phyloP scores from a whole-genome alignment of 192 early-diverging fungal genomes.

The Entomortierella chlamydospora region DNA sequence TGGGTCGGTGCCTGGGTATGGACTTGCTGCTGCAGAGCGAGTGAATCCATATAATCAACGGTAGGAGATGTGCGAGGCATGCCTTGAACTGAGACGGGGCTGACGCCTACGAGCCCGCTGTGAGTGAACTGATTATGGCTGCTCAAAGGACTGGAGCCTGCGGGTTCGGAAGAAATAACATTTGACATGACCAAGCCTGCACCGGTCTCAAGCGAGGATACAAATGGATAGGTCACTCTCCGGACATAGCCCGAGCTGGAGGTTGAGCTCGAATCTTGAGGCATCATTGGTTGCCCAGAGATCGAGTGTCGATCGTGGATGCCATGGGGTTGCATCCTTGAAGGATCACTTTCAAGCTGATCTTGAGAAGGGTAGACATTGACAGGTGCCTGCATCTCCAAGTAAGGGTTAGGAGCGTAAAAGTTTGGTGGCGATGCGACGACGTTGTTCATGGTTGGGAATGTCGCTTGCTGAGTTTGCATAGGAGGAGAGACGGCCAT shows the following conservation, averaged over 20 bases:
- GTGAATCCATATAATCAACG: constrained; percentile 29
- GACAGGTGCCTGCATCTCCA: constrained; percentile 36
- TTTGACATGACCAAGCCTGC: constrained; percentile 28
- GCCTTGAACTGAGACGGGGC: constrained; percentile 17
- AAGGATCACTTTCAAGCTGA: constrained; percentile 17
- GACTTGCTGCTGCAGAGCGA: constrained; percentile 22
- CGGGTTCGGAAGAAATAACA: constrained; percentile 24
- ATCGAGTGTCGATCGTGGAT: constrained; percentile 17
- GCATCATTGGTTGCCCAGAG: constrained; percentile 13
- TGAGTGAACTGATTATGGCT: constrained; percentile 18
- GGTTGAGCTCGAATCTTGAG: constrained; percentile 11
- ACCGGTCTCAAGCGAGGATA: constrained; percentile 23
- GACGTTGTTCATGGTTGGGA: constrained; percentile 13
- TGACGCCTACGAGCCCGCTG: constrained; percentile 17
- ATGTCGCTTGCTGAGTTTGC: constrained; percentile 21
- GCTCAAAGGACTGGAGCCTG: constrained; percentile 33
- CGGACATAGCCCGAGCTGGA: constrained; percentile 12
- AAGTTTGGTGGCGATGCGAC: constrained; percentile 34
- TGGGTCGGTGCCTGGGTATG: not conserved
- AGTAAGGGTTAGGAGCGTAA: constrained; percentile 27
- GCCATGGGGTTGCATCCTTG: constrained; percentile 2
- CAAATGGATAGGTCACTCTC: constrained; percentile 45
- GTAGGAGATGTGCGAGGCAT: constrained; percentile 16
- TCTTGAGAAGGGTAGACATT: constrained; percentile 27
- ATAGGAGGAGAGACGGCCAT: constrained; percentile 26